Base-by-base conservation (phyloP, 371 early-diverging fungal genomes). In the Capniomyces stellatus region DNA sequence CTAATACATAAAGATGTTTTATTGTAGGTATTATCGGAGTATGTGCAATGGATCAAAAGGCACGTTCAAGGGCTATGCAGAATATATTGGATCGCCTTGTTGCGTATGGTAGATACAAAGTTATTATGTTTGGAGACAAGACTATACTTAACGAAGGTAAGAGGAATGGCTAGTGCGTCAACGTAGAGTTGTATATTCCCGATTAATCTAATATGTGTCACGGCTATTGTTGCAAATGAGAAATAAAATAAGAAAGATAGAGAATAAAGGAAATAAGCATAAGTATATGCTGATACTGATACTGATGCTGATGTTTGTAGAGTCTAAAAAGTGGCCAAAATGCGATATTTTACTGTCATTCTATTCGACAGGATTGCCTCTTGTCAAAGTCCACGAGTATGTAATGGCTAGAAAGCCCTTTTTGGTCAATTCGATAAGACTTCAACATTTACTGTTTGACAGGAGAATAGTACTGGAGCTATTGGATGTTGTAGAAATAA, bases 291-390 rank as follows among this genome's bases (percentile, higher is more conserved):
- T n/a, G n/a, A n/a, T n/a, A n/a, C n/a, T n/a, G n/a, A n/a, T n/a
- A n/a, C n/a, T n/a, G n/a, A n/a, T n/a, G n/a, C n/a, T n/a, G n/a
- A n/a, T n/a, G n/a, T n/a, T n/a, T n/a, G n/a, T 58, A 24, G 54
- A 29, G 24, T 56, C 68, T 12, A 83, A 85, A 30, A 75, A 78
- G 54, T 96, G 98, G 98, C 98, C 98, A 3, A 70, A 73, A 1
- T 93, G 96, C 67, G 95, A 98, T 69, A 89, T 96, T 60, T 74
- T 98, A 60, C 83, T 98, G 29, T 85, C 93, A 13, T 98, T 98
- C 71, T 97, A 92, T 67, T 91, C 92, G 3, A 78, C 67, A 27
- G 96, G 92, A 27, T 96, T 98, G 58, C 98, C 98, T 1, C 71
- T 98, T 27, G 75, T 86, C 27, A 96, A 97, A 68, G 94, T 96